Evolutionary conservation across 768 basidiomycete genomes (phyloP).

Genomic region (Tulasnella sp.): DNA sequence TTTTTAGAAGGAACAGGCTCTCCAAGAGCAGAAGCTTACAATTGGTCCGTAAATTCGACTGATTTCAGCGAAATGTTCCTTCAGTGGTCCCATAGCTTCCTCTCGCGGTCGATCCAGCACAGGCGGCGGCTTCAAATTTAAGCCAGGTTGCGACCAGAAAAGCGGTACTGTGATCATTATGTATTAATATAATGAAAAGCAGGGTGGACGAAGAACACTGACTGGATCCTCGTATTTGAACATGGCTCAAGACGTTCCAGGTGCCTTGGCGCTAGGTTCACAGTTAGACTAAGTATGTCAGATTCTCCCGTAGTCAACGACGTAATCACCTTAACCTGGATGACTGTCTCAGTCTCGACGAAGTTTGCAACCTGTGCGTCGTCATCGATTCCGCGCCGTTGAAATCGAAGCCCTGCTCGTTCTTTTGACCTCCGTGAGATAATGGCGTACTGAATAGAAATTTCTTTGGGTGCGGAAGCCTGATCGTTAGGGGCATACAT

Average conservation of each 20-base stretch:
- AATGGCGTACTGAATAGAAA: conserved; percentile 68
- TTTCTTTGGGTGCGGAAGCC: conserved; percentile 40
- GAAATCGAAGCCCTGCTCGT: conserved; percentile 89
- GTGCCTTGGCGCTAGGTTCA: conserved; percentile 60
- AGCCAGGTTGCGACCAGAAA: conserved; percentile 87
- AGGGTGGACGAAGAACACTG: conserved; percentile 33
- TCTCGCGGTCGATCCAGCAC: conserved; percentile 68
- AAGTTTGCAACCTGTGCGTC: conserved; percentile 93
- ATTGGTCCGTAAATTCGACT: conserved; percentile 63
- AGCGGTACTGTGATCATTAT: conserved; percentile 61
- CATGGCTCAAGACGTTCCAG: conserved; percentile 77
- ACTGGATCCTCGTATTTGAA: conserved; percentile 92
- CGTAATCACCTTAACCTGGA: conserved; percentile 65
- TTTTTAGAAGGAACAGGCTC: neutral
- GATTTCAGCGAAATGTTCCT: conserved; percentile 66
- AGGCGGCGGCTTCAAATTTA: conserved; percentile 84
- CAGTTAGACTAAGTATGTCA: neutral
- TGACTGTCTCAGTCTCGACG: conserved; percentile 89
- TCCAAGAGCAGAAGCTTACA: neutral
- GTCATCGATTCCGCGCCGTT: conserved; percentile 90
- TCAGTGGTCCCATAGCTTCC: conserved; percentile 66
- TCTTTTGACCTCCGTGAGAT: conserved; percentile 83
- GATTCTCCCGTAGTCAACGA: conserved; percentile 17
- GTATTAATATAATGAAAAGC: neutral
- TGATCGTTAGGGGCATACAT: conserved; percentile 38